Conservation (phyloP, 129 eudicot genomes). For the Flaveria robusta region DNA sequence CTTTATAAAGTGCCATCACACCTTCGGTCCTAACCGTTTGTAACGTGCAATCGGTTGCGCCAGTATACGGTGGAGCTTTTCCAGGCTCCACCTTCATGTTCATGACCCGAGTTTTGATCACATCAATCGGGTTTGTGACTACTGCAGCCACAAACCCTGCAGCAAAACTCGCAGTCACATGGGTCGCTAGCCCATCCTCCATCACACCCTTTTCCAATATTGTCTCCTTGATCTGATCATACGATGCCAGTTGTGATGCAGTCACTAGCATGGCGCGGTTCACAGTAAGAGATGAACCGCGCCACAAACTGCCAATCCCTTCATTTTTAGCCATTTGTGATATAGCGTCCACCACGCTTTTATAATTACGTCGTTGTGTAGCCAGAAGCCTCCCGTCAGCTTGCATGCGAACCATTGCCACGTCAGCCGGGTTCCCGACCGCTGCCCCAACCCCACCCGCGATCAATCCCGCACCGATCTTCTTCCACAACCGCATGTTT, state of each 20-base stretch:
- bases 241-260: conserved; percentile 81
- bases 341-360: conserved; percentile 72
- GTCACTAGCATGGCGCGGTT: conserved; percentile 96
- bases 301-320: conserved; percentile 76
- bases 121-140: conserved; percentile 82
- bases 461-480: conserved; percentile 72
- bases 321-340: conserved; percentile 59
- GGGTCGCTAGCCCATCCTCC: conserved; percentile 87
- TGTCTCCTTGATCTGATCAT: conserved; percentile 76
- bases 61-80: conserved; percentile 56
- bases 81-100: conserved; percentile 80
- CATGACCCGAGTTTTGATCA: conserved; percentile 84
- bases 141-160: conserved; percentile 94
- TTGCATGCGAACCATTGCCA: conserved; percentile 94
- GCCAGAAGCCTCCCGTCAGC: conserved; percentile 87
- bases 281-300: conserved; percentile 93
- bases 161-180: conserved; percentile 82
- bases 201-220: conserved; percentile 47
- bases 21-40: conserved; percentile 67
- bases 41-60: conserved; percentile 71
- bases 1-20: conserved; percentile 76
- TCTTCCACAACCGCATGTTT: conserved; percentile 51
- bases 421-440: conserved; percentile 93
- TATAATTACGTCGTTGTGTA: conserved; percentile 73
- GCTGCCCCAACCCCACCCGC: conserved; percentile 93